These are phyloP conservation scores for Penicillium cinerascens DNA, from an alignment of 495 filamentous ascomycete species.

Conservation along the genomic window DNA sequence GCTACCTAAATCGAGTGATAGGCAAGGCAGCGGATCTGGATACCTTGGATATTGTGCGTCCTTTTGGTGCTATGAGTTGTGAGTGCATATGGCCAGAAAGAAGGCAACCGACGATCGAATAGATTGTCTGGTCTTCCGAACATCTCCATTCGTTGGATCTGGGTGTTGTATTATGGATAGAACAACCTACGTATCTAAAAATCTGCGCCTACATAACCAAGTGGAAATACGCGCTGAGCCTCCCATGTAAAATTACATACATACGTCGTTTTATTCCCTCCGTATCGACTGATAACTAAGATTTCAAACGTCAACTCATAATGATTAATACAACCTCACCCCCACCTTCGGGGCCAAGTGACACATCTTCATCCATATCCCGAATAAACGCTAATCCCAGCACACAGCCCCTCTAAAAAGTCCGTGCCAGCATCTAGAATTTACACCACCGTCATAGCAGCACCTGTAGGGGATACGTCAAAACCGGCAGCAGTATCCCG, in stretches of 20 bases:
- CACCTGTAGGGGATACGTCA: constrained; percentile 14
- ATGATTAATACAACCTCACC: not conserved
- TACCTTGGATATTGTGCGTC: not conserved
- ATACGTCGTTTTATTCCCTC: not conserved
- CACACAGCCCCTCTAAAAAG: not conserved
- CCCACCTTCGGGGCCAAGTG: not conserved
- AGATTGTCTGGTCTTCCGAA: not conserved
- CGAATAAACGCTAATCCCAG: not conserved
- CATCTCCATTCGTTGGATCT: not conserved
- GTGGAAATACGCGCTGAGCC: not conserved
- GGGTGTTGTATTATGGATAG: not conserved
- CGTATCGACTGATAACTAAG: no score
- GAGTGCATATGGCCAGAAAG: not conserved
- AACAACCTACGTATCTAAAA: not conserved
- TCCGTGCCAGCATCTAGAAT: not conserved
- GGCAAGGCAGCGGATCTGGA: not conserved
- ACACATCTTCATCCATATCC: not conserved
- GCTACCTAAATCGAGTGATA: not conserved
- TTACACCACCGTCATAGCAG: not conserved
- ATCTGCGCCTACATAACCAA: not conserved
- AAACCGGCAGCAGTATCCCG: not conserved
- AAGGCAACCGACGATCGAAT: not conserved
- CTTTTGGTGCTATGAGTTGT: not conserved
- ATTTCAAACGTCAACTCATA: not conserved
- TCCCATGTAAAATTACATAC: not conserved